A percentile compares a stretch with the other conserved stretches of the same genome.
Evolutionary conservation across 768 basidiomycete genomes (phyloP).

Genomic region (Lentinula raphanica): DNA sequence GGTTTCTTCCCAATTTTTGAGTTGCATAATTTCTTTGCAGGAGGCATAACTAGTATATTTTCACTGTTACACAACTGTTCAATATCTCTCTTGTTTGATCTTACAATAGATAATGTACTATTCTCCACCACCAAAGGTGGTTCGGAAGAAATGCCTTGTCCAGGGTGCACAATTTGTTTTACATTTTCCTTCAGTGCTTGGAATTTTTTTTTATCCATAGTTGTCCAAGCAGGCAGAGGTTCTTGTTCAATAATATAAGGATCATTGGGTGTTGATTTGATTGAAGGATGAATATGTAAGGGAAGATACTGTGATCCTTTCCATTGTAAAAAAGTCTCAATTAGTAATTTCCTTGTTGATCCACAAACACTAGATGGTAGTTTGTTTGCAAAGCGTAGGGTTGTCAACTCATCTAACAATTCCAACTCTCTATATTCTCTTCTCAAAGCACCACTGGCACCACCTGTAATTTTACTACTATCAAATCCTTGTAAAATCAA

Average conservation of each 20-base stretch:
- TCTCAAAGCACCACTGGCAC: constrained; percentile 16
- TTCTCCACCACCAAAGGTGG: too few species aligned
- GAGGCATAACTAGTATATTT: too few species aligned
- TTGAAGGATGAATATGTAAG: background rate
- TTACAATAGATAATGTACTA: too few species aligned
- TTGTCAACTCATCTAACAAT: constrained; percentile 29
- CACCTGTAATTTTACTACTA: background rate
- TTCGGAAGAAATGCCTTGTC: too few species aligned
- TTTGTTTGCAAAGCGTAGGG: constrained; percentile 16
- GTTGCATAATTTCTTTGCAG: too few species aligned
- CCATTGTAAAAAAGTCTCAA: background rate
- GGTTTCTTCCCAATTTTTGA: too few species aligned
- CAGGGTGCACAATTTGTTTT: too few species aligned
- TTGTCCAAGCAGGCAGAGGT: background rate
- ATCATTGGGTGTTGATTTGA: background rate
- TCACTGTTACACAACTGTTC: too few species aligned
- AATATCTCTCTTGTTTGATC: too few species aligned
- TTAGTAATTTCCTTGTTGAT: background rate
- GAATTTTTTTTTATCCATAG: background rate
- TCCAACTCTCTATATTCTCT: constrained; percentile 32
- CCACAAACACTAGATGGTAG: constrained; percentile 11
- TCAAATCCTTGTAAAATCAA: constrained; percentile 9
- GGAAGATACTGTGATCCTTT: background rate
- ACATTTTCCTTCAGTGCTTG: background rate
- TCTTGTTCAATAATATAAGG: background rate